Conservation (phyloP, 768 basidiomycete genomes). For the Xerocomus brunneocitrinus region DNA sequence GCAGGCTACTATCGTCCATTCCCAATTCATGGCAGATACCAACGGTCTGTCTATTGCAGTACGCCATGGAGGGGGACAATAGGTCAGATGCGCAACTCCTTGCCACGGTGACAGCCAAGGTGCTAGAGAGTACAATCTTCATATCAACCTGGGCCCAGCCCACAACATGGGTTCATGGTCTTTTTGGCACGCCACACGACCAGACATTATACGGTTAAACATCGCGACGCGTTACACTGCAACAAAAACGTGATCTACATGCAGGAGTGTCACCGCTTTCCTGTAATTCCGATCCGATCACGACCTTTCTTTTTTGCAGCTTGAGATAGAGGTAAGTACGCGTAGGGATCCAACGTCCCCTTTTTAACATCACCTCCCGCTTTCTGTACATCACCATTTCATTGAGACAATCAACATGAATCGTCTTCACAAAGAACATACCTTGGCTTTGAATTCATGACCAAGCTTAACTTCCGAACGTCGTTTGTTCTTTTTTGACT, state of each 20-base stretch:
- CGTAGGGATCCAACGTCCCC: conserved; percentile 85
- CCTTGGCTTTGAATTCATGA: conserved; percentile 95
- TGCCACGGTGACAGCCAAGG: conserved; percentile 49
- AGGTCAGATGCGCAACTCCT: conserved; percentile 62
- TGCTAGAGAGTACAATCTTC: conserved; percentile 36
- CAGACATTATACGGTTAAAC: conserved; percentile 64
- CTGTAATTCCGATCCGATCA: conserved; percentile 52
- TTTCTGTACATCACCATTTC: conserved; percentile 48
- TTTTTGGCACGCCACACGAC: conserved; percentile 73
- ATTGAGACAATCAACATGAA: conserved; percentile 3
- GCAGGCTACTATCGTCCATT: conserved; percentile 58
- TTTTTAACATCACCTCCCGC: conserved; percentile 94
- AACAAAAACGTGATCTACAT: conserved; percentile 1
- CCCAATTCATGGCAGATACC: conserved; percentile 48
- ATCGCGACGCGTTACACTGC: not conserved
- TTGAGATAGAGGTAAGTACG: conserved; percentile 81
- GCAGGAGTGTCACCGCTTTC: conserved; percentile 46
- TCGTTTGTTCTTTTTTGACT: conserved; percentile 45
- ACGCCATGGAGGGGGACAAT: conserved; percentile 82
- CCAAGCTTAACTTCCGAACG: conserved; percentile 62
- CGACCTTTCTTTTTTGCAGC: conserved; percentile 63
- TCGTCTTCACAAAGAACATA: conserved; percentile 32
- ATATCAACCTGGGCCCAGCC: conserved; percentile 53
- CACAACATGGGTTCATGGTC: conserved; percentile 51
- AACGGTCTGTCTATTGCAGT: conserved; percentile 60